phyloP scores from a whole-genome alignment of 352 stramenopile species.

The Aphanomyces euteiches region DNA sequence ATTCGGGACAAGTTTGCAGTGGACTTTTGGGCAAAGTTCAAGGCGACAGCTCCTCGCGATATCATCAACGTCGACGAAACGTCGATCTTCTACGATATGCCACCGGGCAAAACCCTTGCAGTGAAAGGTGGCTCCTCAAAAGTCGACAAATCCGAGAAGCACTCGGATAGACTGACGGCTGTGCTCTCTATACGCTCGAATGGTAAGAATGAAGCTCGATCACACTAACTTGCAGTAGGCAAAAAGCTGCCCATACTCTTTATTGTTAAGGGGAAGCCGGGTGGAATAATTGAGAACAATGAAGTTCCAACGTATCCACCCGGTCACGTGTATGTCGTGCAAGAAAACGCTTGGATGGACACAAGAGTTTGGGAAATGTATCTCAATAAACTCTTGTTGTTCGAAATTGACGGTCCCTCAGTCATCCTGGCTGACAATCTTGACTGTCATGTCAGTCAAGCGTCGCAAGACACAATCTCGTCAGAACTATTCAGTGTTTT shows the following conservation, averaged over 20 bases:
- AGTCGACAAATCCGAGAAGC: conserved; percentile 23
- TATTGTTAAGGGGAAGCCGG: conserved; percentile 27
- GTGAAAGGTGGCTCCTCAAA: conserved; percentile 22
- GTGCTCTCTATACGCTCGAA: conserved; percentile 31
- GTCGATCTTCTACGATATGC: conserved; percentile 23
- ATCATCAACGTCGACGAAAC: conserved; percentile 31
- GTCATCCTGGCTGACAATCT: conserved; percentile 35
- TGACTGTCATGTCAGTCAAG: conserved; percentile 29
- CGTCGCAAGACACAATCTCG: background rate
- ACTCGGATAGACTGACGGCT: conserved; percentile 29
- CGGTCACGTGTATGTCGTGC: conserved; percentile 30
- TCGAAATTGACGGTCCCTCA: conserved; percentile 22
- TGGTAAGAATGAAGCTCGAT: conserved; percentile 25
- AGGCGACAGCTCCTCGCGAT: background rate
- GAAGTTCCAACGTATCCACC: conserved; percentile 29
- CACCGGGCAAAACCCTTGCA: conserved; percentile 4
- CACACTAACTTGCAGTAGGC: background rate
- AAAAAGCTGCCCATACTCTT: conserved; percentile 35
- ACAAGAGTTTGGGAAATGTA: conserved; percentile 23
- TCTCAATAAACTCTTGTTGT: conserved; percentile 18
- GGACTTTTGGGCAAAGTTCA: conserved; percentile 22
- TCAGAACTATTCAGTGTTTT: conserved; percentile 2
- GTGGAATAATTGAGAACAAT: conserved; percentile 27
- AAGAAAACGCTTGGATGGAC: conserved; percentile 36
- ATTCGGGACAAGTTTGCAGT: conserved; percentile 15